Percentiles rank a stretch among this genome's conserved stretches.
phyloP scores from a whole-genome alignment of 148 eudicot genomes.

The Vaccinium myrtillus region DNA sequence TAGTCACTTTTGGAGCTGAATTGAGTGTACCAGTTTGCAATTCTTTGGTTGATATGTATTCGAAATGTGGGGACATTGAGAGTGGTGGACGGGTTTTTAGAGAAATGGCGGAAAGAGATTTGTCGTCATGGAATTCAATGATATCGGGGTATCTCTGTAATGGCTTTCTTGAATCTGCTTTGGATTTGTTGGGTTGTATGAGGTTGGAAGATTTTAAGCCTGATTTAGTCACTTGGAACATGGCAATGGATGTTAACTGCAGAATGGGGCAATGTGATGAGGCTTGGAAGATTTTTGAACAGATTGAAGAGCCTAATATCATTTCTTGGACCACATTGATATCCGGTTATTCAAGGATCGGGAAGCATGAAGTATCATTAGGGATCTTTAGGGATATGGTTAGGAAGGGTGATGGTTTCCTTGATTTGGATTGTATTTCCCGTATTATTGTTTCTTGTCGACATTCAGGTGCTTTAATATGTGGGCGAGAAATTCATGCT shows the following conservation, averaged over 20 bases:
- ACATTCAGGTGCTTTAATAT: conserved; percentile 30
- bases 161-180: conserved; percentile 31
- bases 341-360: conserved; percentile 49
- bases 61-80: conserved; percentile 38
- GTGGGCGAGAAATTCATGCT: conserved; percentile 51
- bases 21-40: conserved; percentile 33
- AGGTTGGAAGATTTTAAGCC: conserved; percentile 31
- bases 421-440: conserved; percentile 47
- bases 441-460: conserved; percentile 46
- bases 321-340: conserved; percentile 58
- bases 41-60: conserved; percentile 57
- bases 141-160: conserved; percentile 47
- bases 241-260: conserved; percentile 55
- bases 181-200: conserved; percentile 35
- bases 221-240: conserved; percentile 48
- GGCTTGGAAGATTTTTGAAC: conserved; percentile 35
- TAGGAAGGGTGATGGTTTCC: conserved; percentile 17
- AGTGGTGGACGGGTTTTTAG: conserved; percentile 38
- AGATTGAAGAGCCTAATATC: conserved; percentile 43
- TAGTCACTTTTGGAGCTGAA: conserved; percentile 40
- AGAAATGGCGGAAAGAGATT: conserved; percentile 34
- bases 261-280: conserved; percentile 49
- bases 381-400: conserved; percentile 43
- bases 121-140: conserved; percentile 51
- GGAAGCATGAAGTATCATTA: conserved; percentile 36